These are phyloP conservation scores for Geum urbanum DNA, from an alignment of 306 rosid genomes.

Conservation along the genomic window DNA sequence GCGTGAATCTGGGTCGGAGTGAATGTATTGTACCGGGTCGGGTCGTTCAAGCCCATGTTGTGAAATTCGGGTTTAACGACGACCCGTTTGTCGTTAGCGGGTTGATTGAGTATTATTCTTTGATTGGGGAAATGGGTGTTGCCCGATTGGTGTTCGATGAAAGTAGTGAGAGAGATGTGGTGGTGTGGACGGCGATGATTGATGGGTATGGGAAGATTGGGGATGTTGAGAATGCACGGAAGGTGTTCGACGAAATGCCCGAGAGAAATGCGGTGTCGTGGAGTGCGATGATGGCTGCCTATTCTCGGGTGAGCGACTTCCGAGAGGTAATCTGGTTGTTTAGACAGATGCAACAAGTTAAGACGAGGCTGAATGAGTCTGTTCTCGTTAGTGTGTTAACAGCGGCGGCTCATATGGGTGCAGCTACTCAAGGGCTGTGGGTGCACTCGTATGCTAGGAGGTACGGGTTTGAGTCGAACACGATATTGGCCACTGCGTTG, in stretches of 20 bases:
- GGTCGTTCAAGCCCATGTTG: constrained; percentile 60
- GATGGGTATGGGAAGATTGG: constrained; percentile 79
- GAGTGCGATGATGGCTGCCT: constrained; percentile 51
- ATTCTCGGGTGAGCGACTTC: constrained; percentile 38
- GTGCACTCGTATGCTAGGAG: constrained; percentile 39
- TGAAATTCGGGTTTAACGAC: constrained; percentile 40
- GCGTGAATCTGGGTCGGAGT: constrained; percentile 23
- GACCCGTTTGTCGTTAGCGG: constrained; percentile 59
- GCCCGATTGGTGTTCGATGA: constrained; percentile 53
- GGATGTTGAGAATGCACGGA: constrained; percentile 53
- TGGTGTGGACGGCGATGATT: constrained; percentile 72
- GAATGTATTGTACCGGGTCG: constrained; percentile 31
- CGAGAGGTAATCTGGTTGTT: constrained; percentile 40
- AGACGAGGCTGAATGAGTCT: constrained; percentile 37
- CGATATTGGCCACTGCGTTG: constrained; percentile 58
- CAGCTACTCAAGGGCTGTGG: constrained; percentile 42
- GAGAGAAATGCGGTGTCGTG: constrained; percentile 58
- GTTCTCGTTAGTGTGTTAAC: constrained; percentile 40
- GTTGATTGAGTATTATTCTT: constrained; percentile 54
- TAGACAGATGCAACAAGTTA: constrained; percentile 36
- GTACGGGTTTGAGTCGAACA: constrained; percentile 30
- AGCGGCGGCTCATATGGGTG: constrained; percentile 46
- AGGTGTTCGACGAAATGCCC: constrained; percentile 73
- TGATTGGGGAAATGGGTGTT: constrained; percentile 21
- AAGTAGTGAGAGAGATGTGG: constrained; percentile 53